These are phyloP conservation scores for Selenicereus undatus DNA, from an alignment of 148 eudicot genomes.

Conservation along the genomic window DNA sequence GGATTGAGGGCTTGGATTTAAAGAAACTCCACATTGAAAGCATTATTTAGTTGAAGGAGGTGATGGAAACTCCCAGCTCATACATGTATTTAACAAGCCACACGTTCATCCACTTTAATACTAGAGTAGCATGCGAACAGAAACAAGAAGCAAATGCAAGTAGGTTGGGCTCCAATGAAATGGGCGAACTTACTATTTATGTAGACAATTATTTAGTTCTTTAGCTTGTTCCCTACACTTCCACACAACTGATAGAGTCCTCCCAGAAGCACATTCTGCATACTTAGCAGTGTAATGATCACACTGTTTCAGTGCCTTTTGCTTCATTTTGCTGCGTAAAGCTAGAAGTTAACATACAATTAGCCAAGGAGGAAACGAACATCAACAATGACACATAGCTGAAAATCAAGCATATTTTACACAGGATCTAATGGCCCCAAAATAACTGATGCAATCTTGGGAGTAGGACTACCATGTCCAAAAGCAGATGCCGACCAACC, in stretches of 20 bases:
- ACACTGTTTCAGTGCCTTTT: constrained; percentile 83
- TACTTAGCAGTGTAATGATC: constrained; percentile 58
- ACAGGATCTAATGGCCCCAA: neutral
- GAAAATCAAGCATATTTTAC: neutral
- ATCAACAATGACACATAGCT: neutral
- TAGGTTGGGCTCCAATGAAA: neutral
- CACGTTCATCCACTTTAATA: neutral
- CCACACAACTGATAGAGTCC: constrained; percentile 87
- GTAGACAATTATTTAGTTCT: constrained; percentile 81
- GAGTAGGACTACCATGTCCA: constrained; percentile 3
- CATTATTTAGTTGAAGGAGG: neutral
- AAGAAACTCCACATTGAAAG: neutral
- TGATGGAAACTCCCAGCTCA: neutral
- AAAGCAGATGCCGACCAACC: neutral
- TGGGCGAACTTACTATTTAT: constrained; percentile 63
- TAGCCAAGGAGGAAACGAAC: constrained; percentile 6
- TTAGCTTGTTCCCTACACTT: constrained; percentile 81
- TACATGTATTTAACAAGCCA: neutral
- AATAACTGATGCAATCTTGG: neutral
- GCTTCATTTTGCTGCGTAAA: constrained; percentile 98
- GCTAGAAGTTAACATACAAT: constrained; percentile 53
- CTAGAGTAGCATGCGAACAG: neutral
- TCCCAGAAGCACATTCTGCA: constrained; percentile 90
- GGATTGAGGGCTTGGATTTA: neutral
- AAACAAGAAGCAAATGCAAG: neutral